Conservation (phyloP, 345 rosid genomes). For the Salix suchowensis region DNA sequence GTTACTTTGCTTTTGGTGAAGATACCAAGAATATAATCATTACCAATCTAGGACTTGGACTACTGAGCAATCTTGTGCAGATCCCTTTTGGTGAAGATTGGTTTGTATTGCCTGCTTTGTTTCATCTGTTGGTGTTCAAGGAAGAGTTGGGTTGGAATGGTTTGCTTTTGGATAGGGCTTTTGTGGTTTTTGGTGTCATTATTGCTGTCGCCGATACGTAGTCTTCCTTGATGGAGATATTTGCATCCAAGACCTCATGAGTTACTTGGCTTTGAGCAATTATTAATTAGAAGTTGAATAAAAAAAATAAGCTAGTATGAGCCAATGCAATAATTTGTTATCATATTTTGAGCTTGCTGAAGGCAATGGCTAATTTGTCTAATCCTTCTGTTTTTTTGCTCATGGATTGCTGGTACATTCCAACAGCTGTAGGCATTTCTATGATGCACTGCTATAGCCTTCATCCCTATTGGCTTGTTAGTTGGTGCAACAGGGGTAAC, state of each 20-base stretch:
- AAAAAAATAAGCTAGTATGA: neutral
- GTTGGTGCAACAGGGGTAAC: too few relatives aligned
- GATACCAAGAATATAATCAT: slow-evolving; percentile 66
- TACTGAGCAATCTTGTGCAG: slow-evolving; percentile 45
- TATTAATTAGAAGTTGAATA: too few relatives aligned
- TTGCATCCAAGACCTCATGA: slow-evolving; percentile 28
- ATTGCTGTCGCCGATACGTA: slow-evolving; percentile 53
- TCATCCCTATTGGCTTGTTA: too few relatives aligned
- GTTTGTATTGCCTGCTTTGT: slow-evolving; percentile 57
- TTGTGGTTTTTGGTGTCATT: slow-evolving; percentile 41
- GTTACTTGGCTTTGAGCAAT: neutral
- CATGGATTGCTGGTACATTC: too few relatives aligned
- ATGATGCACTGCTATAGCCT: too few relatives aligned
- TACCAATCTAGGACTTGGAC: slow-evolving; percentile 55
- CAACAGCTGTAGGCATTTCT: too few relatives aligned
- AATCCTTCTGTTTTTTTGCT: too few relatives aligned
- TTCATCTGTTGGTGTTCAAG: slow-evolving; percentile 56
- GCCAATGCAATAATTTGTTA: neutral
- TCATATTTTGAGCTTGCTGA: neutral
- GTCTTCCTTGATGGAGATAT: slow-evolving; percentile 51
- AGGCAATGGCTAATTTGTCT: too few relatives aligned
- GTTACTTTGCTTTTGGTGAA: slow-evolving; percentile 73
- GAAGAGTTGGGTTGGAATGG: slow-evolving; percentile 35
- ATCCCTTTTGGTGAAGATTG: slow-evolving; percentile 31
- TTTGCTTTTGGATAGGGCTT: slow-evolving; percentile 29